A percentile compares a stretch with the other conserved stretches of the same genome.
These are phyloP conservation scores for Biscogniauxia marginata DNA, from an alignment of 2,329 filamentous ascomycete genomes.

Conservation along the genomic window DNA sequence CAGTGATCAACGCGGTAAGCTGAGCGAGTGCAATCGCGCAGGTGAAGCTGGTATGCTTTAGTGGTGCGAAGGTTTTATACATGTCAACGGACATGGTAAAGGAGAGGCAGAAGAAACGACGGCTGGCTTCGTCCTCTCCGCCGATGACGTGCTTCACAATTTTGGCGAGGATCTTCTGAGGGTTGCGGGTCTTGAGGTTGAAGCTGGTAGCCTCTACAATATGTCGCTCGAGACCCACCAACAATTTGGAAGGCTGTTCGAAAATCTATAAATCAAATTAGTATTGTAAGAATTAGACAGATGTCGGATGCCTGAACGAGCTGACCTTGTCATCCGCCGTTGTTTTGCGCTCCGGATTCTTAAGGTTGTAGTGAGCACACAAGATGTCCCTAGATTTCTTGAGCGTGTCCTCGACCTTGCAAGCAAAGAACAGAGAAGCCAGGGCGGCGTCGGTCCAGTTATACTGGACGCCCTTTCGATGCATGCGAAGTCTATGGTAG, in stretches of 20 bases:
- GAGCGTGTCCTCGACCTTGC: constrained; percentile 96
- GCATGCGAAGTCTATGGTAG: constrained; percentile 89
- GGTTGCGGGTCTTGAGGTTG: constrained; percentile 87
- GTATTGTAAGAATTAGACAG: not conserved
- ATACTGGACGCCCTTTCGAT: constrained; percentile 83
- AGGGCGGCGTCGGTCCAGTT: constrained; percentile 83
- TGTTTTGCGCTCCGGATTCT: constrained; percentile 63
- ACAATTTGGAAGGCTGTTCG: constrained; percentile 72
- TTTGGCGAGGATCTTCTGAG: constrained; percentile 83
- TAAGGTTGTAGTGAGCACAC: constrained; percentile 85
- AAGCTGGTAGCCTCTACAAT: constrained; percentile 93
- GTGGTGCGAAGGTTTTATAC: constrained; percentile 87
- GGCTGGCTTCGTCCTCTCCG: constrained; percentile 43
- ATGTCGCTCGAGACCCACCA: constrained; percentile 86
- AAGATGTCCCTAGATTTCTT: constrained; percentile 96
- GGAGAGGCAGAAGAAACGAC: constrained; percentile 61
- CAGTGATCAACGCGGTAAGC: constrained; percentile 69
- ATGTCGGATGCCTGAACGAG: not conserved
- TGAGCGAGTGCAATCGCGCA: constrained; percentile 82
- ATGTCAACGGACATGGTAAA: constrained; percentile 85
- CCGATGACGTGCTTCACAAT: constrained; percentile 60
- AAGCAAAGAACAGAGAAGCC: constrained; percentile 85
- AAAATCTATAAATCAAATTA: constrained; percentile 60
- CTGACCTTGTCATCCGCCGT: constrained; percentile 80
- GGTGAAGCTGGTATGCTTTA: constrained; percentile 85